Evolutionary conservation across 225 moss, liverwort and hornwort species (phyloP).

Genomic region (Lunularia cruciata): DNA sequence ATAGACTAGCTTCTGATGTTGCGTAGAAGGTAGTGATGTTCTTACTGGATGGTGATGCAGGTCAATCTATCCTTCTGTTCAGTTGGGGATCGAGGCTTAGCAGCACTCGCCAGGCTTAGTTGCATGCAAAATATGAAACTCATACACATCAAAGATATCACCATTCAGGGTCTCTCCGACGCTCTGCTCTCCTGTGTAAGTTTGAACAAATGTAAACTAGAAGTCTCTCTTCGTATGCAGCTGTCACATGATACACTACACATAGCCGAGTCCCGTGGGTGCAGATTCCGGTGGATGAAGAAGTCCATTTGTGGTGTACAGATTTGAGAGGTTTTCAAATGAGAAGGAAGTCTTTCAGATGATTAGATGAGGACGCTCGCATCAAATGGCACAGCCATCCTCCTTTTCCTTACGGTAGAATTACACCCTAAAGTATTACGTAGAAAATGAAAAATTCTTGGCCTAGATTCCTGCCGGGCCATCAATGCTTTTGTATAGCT

Average conservation of each 20-base stretch:
- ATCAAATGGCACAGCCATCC: too few species aligned
- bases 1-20: background rate
- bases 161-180: slow-evolving; percentile 40
- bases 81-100: slow-evolving; percentile 57
- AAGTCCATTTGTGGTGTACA: too few species aligned
- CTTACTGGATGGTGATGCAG: slow-evolving; percentile 36
- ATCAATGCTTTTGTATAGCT: too few species aligned
- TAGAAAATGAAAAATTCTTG: too few species aligned
- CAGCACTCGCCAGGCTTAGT: slow-evolving; percentile 51
- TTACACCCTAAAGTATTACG: too few species aligned
- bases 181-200: slow-evolving; percentile 55
- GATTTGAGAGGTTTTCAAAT: too few species aligned
- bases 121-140: slow-evolving; percentile 74
- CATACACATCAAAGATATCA: slow-evolving; percentile 55
- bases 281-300: slow-evolving; percentile 51
- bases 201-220: slow-evolving; percentile 70
- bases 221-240: slow-evolving; percentile 34
- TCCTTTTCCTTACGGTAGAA: too few species aligned
- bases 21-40: background rate
- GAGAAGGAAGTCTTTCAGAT: too few species aligned
- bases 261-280: slow-evolving; percentile 55
- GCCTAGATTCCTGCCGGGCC: too few species aligned
- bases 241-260: slow-evolving; percentile 41
- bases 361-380: too few species aligned
- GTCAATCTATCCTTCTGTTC: slow-evolving; percentile 66